These are phyloP conservation scores for Lichtheimia ornata DNA, from an alignment of 371 early-diverging fungal species.

Conservation along the genomic window DNA sequence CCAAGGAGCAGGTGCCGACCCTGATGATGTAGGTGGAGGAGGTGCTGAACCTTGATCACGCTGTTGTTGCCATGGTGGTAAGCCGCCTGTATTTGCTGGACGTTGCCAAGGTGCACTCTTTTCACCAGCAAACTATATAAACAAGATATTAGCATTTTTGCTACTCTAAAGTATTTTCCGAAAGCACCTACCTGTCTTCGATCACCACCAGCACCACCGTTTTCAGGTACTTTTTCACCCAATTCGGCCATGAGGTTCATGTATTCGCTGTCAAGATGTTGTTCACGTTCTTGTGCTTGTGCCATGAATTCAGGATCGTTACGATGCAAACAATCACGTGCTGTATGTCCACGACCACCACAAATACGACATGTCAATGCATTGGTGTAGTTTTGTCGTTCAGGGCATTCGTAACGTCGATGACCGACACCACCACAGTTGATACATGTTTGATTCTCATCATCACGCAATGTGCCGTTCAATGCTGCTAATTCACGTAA, in stretches of 20 bases:
- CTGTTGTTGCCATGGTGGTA: conserved; percentile 42
- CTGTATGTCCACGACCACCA: conserved; percentile 89
- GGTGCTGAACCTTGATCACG: conserved; percentile 20
- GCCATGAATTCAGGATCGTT: conserved; percentile 75
- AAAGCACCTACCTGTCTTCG: conserved; percentile 32
- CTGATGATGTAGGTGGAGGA: conserved; percentile 21
- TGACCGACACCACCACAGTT: conserved; percentile 95
- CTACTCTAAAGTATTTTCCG: neutral
- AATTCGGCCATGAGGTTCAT: conserved; percentile 89
- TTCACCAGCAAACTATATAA: conserved; percentile 6
- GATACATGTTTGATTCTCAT: conserved; percentile 91
- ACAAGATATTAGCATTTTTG: conserved; percentile 22
- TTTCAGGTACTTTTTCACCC: conserved; percentile 64
- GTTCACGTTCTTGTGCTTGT: conserved; percentile 73
- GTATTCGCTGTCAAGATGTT: conserved; percentile 88
- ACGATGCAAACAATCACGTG: conserved; percentile 82
- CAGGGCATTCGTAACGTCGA: conserved; percentile 91
- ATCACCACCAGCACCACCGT: conserved; percentile 17
- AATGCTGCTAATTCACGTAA: conserved; percentile 92
- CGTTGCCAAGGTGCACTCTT: conserved; percentile 60
- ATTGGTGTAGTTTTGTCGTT: conserved; percentile 83
- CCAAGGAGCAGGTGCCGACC: conserved; percentile 36
- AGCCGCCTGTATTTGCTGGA: conserved; percentile 26
- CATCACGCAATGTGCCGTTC: conserved; percentile 95
- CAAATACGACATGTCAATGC: conserved; percentile 90